phyloP scores from a whole-genome alignment of 352 stramenopile species.

The Globisporangium nodosum region DNA sequence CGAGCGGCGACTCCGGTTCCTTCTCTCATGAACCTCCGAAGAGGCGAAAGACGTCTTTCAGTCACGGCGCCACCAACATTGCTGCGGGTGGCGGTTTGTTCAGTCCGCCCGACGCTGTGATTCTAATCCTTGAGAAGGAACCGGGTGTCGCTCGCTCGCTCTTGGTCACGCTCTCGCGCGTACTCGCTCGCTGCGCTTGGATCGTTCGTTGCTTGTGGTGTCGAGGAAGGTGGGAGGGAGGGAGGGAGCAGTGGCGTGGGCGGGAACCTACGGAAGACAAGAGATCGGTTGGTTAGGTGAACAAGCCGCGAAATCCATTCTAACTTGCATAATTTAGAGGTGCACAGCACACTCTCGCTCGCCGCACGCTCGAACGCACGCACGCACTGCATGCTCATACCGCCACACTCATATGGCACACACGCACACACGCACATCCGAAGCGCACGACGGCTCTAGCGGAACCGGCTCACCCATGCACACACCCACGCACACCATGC shows the following conservation, averaged over 20 bases:
- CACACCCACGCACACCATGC: conserved; percentile 7
- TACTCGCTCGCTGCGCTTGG: not conserved
- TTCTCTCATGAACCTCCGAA: conserved; percentile 63
- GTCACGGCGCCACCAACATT: conserved; percentile 77
- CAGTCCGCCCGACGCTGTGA: conserved; percentile 83
- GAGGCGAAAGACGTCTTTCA: conserved; percentile 68
- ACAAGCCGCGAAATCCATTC: conserved; percentile 9
- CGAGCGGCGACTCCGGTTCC: conserved; percentile 6
- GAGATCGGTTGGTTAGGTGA: conserved; percentile 3
- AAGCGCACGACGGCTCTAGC: not conserved
- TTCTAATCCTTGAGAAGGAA: conserved; percentile 78
- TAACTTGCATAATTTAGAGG: conserved; percentile 20
- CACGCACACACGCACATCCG: not conserved
- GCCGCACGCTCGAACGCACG: conserved; percentile 1
- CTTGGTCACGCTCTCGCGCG: not conserved
- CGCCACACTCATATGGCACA: not conserved
- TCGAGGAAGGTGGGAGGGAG: conserved; percentile 8
- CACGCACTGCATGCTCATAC: not conserved
- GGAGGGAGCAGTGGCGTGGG: conserved; percentile 7
- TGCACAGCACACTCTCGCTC: conserved; percentile 2
- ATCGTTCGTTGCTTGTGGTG: conserved; percentile 10
- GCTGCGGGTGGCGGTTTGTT: conserved; percentile 73
- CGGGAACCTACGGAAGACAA: conserved; percentile 27
- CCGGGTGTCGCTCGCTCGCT: conserved; percentile 4
- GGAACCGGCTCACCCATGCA: conserved; percentile 5